phyloP scores from a whole-genome alignment of 345 rosid genomes.

The Heritiera littoralis region DNA sequence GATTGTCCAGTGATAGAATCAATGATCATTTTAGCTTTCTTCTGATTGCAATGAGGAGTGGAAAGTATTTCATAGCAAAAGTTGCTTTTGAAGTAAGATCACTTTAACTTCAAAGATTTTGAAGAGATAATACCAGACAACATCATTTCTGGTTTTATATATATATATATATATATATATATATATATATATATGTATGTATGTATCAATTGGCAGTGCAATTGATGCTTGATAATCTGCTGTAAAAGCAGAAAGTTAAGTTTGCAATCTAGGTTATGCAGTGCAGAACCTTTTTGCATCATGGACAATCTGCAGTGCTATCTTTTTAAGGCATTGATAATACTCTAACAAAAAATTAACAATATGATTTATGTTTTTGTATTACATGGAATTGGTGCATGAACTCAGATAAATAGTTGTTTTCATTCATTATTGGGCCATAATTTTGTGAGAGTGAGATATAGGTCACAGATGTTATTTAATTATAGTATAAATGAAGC shows the following conservation, averaged over 20 bases:
- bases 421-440: background rate
- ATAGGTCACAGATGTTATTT: background rate
- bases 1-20: background rate
- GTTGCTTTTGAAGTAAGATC: constrained; percentile 9
- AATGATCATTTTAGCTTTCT: background rate
- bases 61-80: background rate
- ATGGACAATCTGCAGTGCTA: background rate
- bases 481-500: background rate
- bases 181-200: too few species aligned
- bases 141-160: too few species aligned
- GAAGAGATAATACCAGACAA: background rate
- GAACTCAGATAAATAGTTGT: background rate
- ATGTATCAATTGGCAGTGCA: background rate
- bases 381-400: background rate
- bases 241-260: background rate
- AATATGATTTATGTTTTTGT: background rate
- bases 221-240: background rate
- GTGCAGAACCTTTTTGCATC: background rate
- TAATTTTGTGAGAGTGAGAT: background rate
- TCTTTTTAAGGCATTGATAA: background rate
- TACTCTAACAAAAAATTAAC: background rate
- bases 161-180: too few species aligned
- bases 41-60: constrained; percentile 1
- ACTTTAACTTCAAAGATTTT: constrained; percentile 2
- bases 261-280: background rate